Base-by-base conservation (phyloP, 1,139 yeast species). In the Suhomyces choctaworum region DNA sequence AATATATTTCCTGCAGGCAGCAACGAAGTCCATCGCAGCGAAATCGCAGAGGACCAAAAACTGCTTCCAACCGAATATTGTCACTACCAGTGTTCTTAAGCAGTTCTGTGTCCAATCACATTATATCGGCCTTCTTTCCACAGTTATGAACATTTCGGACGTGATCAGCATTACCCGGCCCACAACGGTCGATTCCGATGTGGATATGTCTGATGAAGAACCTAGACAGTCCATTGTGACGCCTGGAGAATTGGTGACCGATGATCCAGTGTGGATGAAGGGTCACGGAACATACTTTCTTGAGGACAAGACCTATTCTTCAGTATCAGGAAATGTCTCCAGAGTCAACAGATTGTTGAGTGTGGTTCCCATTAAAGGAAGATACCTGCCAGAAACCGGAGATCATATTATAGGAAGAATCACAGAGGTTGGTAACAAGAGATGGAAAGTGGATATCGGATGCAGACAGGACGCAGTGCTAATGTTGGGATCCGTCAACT, bases 371-470 rank as follows among this genome's bases (percentile, higher is more conserved):
- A 72, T 92, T 41, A 73, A 88, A 48, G 95, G 97, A 8, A 70
- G 95, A 44, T 90, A 89, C 52, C 76, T 79, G 27, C 96, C 98
- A 1, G 97, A 89, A 50, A 89, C 96, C 5, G 98, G 98, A 42
- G 98, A 94, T 56, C 97, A 94, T 59, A 76, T 94, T 12, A 82
- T 94, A 23, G 99, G 99, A 1, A 69, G 98, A 45, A 84, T 94
- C 50, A 84, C 95, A 2, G 98, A 92, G 52, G 97, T 92, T 5
- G 96, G 95, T 0, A 83, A 84, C 48, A 86, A 85, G 56, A 70
- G 97, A 49, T 94, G 99, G 98, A 89, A 85, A 56, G 97, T 94
- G 13, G 97, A 92, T 52, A 88, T 94, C 50, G 97, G 98, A 11
- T 87, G 88, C 14, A 83, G 81, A 50, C 96, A 88, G 52, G 95